Base-by-base conservation (phyloP, 2,329 filamentous ascomycete species). In the Mycosphaerelloides madeirae region DNA sequence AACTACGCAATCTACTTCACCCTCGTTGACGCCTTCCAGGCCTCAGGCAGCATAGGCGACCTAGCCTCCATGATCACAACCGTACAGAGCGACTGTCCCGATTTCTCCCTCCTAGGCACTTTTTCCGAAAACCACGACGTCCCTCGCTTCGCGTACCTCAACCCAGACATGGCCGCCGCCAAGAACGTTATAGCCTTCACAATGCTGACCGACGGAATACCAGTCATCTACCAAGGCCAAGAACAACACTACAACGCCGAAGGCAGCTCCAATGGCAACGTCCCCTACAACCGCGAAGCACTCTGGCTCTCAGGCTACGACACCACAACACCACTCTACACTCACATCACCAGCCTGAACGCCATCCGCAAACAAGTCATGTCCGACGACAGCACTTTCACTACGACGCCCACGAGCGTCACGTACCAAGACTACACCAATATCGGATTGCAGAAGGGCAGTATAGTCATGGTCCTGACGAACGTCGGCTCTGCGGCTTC, bases 201-300 rank as follows among this genome's bases (percentile, higher is more conserved):
- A n/a, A 72, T 84, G 22, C 72, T 84, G 14, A 68, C 68, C 2
- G 71, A 81, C 43, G 81, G 81, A 15, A 77, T 84, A 31, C 80
- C 80, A 1, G 78, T 83, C 43, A 70, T 84, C 28, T 85, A 84
- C 63, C 75, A 82, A 53, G 81, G 81, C 20, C 78, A 81, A 49
- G 81, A 84, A 62, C 81, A 84, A 56, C 77, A 75, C 48, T 80
- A 74, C 58, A 60, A 67, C 2, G 57, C 58, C 9, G 20, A 50
- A 12, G 65, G 65, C 29, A 62, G 59, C 25, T 44, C 47, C 13
- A 53, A 49, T 9, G 22, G 22, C 22, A 25, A 25, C 22, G 65
- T 65, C 22, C 68, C 68, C 0, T 63, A 58, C 41, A 69, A 70
- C 36, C 62, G 69, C 31, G 69, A 70, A 50, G 68, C 68, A 2